Conservation (phyloP, 1,139 yeast genomes). For the Yamadazyma songkhlaensis region DNA sequence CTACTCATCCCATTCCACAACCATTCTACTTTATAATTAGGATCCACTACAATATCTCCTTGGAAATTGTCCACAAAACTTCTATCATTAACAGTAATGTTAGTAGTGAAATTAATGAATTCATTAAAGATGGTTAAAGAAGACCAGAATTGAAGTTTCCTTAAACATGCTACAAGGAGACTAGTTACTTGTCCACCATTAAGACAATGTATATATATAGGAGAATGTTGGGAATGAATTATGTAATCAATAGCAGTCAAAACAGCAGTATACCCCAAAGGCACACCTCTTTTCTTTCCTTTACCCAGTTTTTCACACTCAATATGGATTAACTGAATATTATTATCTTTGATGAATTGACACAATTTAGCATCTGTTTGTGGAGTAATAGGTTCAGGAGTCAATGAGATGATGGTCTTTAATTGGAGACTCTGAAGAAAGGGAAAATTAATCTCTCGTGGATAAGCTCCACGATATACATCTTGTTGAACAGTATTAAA, state of each 20-base stretch:
- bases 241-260: slow-evolving; percentile 57
- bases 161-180: slow-evolving; percentile 76
- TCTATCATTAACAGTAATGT: slow-evolving; percentile 78
- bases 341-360: slow-evolving; percentile 47
- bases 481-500: slow-evolving; percentile 70
- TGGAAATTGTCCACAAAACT: slow-evolving; percentile 77
- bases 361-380: slow-evolving; percentile 50
- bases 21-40: slow-evolving; percentile 60
- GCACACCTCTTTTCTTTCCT: slow-evolving; percentile 77
- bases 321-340: slow-evolving; percentile 58
- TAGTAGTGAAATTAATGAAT: slow-evolving; percentile 74
- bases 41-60: slow-evolving; percentile 56
- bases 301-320: slow-evolving; percentile 67
- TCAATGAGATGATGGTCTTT: slow-evolving; percentile 72
- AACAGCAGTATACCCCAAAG: slow-evolving; percentile 66
- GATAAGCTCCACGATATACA: slow-evolving; percentile 83
- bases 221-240: slow-evolving; percentile 58
- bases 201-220: slow-evolving; percentile 80
- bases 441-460: slow-evolving; percentile 70
- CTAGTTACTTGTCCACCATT: slow-evolving; percentile 90
- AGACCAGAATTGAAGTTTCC: slow-evolving; percentile 87
- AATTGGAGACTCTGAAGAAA: slow-evolving; percentile 67
- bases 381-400: slow-evolving; percentile 67
- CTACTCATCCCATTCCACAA: slow-evolving; percentile 70
- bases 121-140: slow-evolving; percentile 85